Percentiles rank a stretch among this genome's conserved stretches.
phyloP scores from a whole-genome alignment of 768 basidiomycete species.

The Naganishia vishniacii region DNA sequence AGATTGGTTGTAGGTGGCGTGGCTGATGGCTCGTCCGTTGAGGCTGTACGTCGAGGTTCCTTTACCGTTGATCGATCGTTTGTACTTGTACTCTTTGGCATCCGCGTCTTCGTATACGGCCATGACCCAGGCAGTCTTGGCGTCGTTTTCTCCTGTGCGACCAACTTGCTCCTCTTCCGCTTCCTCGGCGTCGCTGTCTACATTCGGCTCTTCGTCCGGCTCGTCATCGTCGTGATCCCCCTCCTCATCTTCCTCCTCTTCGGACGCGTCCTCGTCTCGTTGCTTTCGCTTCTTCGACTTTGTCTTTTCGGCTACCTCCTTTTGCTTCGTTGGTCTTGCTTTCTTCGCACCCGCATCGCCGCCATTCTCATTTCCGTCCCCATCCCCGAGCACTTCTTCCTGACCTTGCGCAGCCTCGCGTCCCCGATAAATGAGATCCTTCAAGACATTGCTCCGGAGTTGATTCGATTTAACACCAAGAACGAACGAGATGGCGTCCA shows the following conservation, averaged over 20 bases:
- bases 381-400: constrained; percentile 23
- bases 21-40: constrained; percentile 73
- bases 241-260: constrained; percentile 36
- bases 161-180: constrained; percentile 55
- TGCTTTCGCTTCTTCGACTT: constrained; percentile 31
- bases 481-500: constrained; percentile 99
- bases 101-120: constrained; percentile 76
- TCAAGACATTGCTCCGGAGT: constrained; percentile 83
- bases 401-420: constrained; percentile 52
- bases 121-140: constrained; percentile 90
- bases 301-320: constrained; percentile 8
- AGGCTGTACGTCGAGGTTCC: constrained; percentile 88
- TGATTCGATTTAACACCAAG: constrained; percentile 92
- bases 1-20: constrained; percentile 79
- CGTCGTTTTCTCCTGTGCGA: constrained; percentile 64
- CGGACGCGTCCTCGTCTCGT: constrained; percentile 25
- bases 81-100: constrained; percentile 80
- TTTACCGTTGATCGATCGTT: constrained; percentile 83
- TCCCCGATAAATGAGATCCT: constrained; percentile 95
- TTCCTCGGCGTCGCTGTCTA: constrained; percentile 48
- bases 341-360: constrained; percentile 15
- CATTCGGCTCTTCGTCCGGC: constrained; percentile 33
- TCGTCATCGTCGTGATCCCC: constrained; percentile 45
- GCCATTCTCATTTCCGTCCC: not conserved
- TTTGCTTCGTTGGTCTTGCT: not conserved